Base-by-base conservation (phyloP, 1,139 yeast genomes). In the Zygotorulaspora mrakii region DNA sequence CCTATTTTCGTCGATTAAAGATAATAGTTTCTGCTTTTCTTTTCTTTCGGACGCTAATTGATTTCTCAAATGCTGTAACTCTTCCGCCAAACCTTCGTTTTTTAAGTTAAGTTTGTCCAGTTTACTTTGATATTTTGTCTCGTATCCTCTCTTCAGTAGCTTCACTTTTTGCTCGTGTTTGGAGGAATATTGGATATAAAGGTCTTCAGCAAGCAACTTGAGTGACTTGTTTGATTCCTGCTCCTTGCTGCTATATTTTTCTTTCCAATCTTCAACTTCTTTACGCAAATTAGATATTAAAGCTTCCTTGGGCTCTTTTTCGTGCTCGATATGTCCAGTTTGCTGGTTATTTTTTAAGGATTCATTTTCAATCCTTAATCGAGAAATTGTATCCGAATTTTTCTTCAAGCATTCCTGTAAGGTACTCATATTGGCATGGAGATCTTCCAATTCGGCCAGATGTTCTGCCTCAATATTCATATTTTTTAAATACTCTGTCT, bases 131-230 rank as follows among this genome's bases (percentile, higher is more conserved):
- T 72, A 73, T 49, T 73, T 76, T 31, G 64, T 60, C 50, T 74
- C 79, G 53, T 74, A 74, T 6, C 74, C 74, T 43, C 69, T 69
- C 53, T 74, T 75, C 48, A 78, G 59, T 22, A 74, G 70, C 17
- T 68, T 68, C 5, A 79, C 80, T 52, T 82, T 82, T 43, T 73
- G 72, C 50, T 76, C 82, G 54, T 83, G 91, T 54, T 82, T 82
- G 37, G 78, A 74, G 2, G 83, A 73, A 56, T 82, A 82, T 53
- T 80, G 86, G 17, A 72, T 67, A 53, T 82, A 82, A 10, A 82
- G 65, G 49, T 79, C 84, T 45, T 78, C 80, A 0, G 87, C 81
- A 29, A 82, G 64, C 48, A 73, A 71, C 45, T 77, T 76, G 22
- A 80, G 62, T 47, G 75, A 70, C 35, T 69, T 65, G 44, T 71